Conservation (phyloP, 1,284 basidiomycete species). For the Omphalotus olearius region DNA sequence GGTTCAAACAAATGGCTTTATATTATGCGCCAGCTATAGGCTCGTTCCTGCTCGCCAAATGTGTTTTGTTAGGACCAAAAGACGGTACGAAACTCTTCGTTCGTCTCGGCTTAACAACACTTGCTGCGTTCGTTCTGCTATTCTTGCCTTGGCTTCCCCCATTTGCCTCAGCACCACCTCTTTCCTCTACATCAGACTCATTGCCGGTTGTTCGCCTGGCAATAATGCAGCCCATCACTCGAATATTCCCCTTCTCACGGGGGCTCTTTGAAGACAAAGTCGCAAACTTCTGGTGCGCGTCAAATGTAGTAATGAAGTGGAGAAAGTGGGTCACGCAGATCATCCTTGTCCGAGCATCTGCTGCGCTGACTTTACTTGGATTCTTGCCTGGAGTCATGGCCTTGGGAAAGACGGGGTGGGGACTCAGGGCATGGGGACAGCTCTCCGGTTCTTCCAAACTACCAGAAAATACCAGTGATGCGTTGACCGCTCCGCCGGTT, state of each 20-base stretch:
- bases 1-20: conserved; percentile 95
- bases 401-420: conserved; percentile 46
- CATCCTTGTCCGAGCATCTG: conserved; percentile 53
- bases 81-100: conserved; percentile 74
- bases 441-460: neutral
- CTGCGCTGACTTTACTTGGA: conserved; percentile 56
- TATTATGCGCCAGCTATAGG: conserved; percentile 92
- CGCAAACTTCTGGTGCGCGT: conserved; percentile 93
- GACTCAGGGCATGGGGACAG: conserved; percentile 19
- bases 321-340: conserved; percentile 45
- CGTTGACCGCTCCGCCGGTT: conserved; percentile 14
- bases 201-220: conserved; percentile 22
- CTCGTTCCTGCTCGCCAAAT: conserved; percentile 81
- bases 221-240: conserved; percentile 63
- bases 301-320: conserved; percentile 88
- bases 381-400: conserved; percentile 61
- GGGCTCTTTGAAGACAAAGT: conserved; percentile 97
- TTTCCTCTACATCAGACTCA: neutral
- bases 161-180: conserved; percentile 28
- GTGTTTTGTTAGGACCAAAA: conserved; percentile 60
- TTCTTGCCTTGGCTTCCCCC: conserved; percentile 76
- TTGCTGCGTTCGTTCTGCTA: conserved; percentile 59
- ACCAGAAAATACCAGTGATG: neutral
- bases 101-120: conserved; percentile 59
- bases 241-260: conserved; percentile 88